Conservation (phyloP, 228 moss, liverwort and hornwort species). For the Sphagnum fallax region DNA sequence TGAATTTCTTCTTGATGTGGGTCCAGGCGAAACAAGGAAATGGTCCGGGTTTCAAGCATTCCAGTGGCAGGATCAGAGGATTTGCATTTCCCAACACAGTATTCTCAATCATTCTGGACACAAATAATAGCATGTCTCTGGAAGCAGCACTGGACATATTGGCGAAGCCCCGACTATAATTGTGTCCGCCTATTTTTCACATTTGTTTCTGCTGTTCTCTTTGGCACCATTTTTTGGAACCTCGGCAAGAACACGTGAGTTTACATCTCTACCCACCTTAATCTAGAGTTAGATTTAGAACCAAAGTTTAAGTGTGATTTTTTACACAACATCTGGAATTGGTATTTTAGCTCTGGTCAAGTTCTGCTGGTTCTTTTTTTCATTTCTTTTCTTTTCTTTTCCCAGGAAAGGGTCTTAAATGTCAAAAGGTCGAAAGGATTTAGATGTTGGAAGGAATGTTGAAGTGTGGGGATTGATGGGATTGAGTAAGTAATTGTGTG, state of each 20-base stretch:
- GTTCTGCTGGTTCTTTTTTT: no score
- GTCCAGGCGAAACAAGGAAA: conserved; percentile 47
- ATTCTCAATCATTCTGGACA: conserved; percentile 47
- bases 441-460: no score
- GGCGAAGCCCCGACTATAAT: conserved; percentile 61
- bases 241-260: conserved; percentile 41
- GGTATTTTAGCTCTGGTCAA: no score
- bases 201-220: conserved; percentile 34
- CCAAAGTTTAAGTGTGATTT: no score
- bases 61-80: conserved; percentile 46
- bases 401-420: no score
- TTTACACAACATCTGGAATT: no score
- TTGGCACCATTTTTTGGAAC: conserved; percentile 56
- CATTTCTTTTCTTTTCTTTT: no score
- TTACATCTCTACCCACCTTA: background rate
- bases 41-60: conserved; percentile 29
- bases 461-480: background rate
- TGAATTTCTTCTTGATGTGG: background rate
- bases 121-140: conserved; percentile 46
- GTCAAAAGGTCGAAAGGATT: no score
- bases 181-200: conserved; percentile 55
- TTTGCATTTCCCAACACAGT: conserved; percentile 41
- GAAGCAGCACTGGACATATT: conserved; percentile 51
- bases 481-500: background rate
- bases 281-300: background rate